These are phyloP conservation scores for Raddia distichophylla DNA, from an alignment of 176 grass and related monocot species.

Conservation along the genomic window DNA sequence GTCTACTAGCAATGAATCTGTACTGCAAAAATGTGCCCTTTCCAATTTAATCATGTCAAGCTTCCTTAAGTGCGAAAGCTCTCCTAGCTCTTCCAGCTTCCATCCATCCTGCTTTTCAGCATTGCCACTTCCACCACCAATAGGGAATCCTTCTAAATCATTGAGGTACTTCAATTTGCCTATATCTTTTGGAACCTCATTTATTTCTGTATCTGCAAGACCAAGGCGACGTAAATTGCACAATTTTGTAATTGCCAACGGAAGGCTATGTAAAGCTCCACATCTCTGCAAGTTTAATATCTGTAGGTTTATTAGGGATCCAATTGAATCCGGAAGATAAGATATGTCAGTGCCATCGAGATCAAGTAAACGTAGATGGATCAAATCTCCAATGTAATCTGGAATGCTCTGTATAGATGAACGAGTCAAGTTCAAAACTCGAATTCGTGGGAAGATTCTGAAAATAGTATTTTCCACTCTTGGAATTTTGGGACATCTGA, in stretches of 20 bases:
- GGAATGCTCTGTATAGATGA: slow-evolving; percentile 11
- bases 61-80: background rate
- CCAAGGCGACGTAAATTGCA: slow-evolving; percentile 33
- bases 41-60: slow-evolving; percentile 19
- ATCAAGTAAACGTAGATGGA: slow-evolving; percentile 43
- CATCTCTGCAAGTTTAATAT: slow-evolving; percentile 16
- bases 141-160: background rate
- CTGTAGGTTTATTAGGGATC: slow-evolving; percentile 40
- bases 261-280: slow-evolving; percentile 2
- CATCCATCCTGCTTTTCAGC: background rate
- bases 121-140: background rate
- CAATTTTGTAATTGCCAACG: slow-evolving; percentile 11
- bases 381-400: slow-evolving; percentile 19
- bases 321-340: slow-evolving; percentile 25
- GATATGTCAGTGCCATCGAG: slow-evolving; percentile 8
- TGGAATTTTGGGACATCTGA: rapidly evolving
- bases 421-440: background rate
- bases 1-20: background rate
- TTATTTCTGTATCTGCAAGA: background rate
- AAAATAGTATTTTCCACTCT: background rate
- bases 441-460: background rate
- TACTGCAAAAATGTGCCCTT: background rate
- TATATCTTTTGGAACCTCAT: slow-evolving; percentile 33
- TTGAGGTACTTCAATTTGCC: background rate
- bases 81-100: background rate